phyloP scores from a whole-genome alignment of 495 filamentous ascomycete species.

The Oidiodendron maius region DNA sequence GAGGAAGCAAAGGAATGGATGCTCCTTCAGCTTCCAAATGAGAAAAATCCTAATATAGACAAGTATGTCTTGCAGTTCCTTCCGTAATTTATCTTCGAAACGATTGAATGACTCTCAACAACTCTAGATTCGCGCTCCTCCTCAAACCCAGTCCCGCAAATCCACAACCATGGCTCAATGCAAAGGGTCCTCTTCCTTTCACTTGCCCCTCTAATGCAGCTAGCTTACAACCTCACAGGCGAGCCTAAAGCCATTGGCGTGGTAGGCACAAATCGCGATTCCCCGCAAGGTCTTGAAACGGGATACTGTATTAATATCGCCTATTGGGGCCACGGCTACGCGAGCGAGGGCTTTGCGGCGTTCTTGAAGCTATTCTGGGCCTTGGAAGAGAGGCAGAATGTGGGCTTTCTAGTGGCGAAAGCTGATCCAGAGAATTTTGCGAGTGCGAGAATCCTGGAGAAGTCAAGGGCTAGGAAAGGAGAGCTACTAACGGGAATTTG shows the following conservation, averaged over 20 bases:
- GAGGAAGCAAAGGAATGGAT: slow-evolving; percentile 9
- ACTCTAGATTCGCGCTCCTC: too few relatives aligned
- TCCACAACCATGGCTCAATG: neutral
- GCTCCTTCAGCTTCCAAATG: neutral
- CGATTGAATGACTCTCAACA: too few relatives aligned
- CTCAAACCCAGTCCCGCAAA: neutral
- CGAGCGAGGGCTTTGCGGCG: slow-evolving; percentile 10
- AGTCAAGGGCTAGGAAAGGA: slow-evolving; percentile 8
- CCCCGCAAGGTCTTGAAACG: slow-evolving; percentile 12
- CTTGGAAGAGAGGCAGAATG: slow-evolving; percentile 11
- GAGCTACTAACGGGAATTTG: slow-evolving; percentile 7
- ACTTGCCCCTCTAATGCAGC: too few relatives aligned
- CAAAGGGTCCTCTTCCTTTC: too few relatives aligned
- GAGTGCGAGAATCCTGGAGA: slow-evolving; percentile 10
- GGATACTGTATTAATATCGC: slow-evolving; percentile 14
- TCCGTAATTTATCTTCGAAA: too few relatives aligned
- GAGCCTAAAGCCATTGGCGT: slow-evolving; percentile 16
- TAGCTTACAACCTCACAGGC: too few relatives aligned
- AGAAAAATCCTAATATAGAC: slow-evolving; percentile 9
- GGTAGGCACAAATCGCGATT: slow-evolving; percentile 16
- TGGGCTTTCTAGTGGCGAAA: slow-evolving; percentile 14
- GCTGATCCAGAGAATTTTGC: slow-evolving; percentile 10
- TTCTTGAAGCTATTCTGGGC: slow-evolving; percentile 13
- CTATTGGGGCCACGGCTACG: slow-evolving; percentile 18
- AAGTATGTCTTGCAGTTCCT: too few relatives aligned